These are phyloP conservation scores for Clarkia xantiana DNA, from an alignment of 345 rosid species.

Conservation along the genomic window DNA sequence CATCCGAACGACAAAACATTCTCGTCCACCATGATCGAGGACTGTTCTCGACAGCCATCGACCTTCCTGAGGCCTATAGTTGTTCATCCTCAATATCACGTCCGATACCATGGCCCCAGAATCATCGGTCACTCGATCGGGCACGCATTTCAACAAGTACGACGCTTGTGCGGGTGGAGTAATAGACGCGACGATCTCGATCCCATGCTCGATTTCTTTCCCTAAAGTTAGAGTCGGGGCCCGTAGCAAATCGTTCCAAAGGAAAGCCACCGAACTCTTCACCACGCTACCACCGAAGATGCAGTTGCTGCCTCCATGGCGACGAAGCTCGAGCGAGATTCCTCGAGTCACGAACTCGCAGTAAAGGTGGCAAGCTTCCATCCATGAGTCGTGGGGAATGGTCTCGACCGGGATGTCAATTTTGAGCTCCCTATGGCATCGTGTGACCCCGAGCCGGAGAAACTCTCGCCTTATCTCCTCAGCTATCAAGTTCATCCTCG, in stretches of 20 bases:
- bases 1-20: conserved; percentile 63
- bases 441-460: conserved; percentile 35
- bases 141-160: conserved; percentile 72
- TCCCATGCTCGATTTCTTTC: conserved; percentile 29
- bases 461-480: conserved; percentile 19
- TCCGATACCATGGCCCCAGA: conserved; percentile 90
- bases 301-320: conserved; percentile 24
- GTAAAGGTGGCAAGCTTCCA: conserved; percentile 48
- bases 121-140: conserved; percentile 83
- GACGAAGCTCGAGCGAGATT: conserved; percentile 35
- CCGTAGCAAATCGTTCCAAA: conserved; percentile 70
- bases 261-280: conserved; percentile 23
- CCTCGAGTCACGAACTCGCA: conserved; percentile 81
- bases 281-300: conserved; percentile 29
- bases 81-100: conserved; percentile 50
- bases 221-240: conserved; percentile 43
- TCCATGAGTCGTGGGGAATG: conserved; percentile 40
- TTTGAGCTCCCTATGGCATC: conserved; percentile 70
- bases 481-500: conserved; percentile 18
- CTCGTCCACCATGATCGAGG: conserved; percentile 81
- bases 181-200: conserved; percentile 42
- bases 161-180: conserved; percentile 88
- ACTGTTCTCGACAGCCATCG: conserved; percentile 90
- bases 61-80: conserved; percentile 71
- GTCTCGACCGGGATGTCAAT: conserved; percentile 28